Base-by-base conservation (phyloP, 2,329 filamentous ascomycete species). In the Diplodia intermedia region DNA sequence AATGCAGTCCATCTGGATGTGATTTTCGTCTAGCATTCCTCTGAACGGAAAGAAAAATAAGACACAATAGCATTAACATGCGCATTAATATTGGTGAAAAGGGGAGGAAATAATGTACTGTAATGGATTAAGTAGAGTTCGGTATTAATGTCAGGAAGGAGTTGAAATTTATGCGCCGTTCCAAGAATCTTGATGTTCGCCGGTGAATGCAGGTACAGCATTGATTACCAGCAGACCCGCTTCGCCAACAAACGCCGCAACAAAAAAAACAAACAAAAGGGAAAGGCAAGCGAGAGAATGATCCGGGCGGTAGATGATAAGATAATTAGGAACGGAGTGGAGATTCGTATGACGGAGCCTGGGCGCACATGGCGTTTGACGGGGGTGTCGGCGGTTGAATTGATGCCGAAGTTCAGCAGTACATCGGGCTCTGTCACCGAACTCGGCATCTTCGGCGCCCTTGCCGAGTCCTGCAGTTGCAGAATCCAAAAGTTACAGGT, bases 301-400 rank as follows among this genome's bases (percentile, higher is more conserved):
- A 0, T 26, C 23, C 23, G 23, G 23, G 23, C 23, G 23, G 3
- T 26, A 26, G 23, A 26, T 26, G 2, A 26, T 26, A 3, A 26
- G 23, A 26, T 26, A 3, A 2, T 26, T 26, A 26, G 23, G 23
- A 26, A 26, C 23, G 23, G 14, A 43, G 4, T 8, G 7, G 40
- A 43, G 40, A 15, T 43, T 18, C 5, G 40, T 43, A 43, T 43
- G 40, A 43, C 40, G 40, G n/a, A 43, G 18, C 6, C 40, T 15
- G 18, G 14, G 7, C 14, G 18, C 3, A 18, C 40, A 43, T 43
- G 40, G 40, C 40, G 40, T 43, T 15, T 18, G 40, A 14, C 40
- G 40, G 20, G 31, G 56, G 12, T 20, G 6, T 43, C 57, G 57
- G 57, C 26, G 29, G 57, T 61, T 61, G 29, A 61, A 49, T 50